Evolutionary conservation across 306 rosid species (phyloP).

Genomic region (Parietaria judaica): DNA sequence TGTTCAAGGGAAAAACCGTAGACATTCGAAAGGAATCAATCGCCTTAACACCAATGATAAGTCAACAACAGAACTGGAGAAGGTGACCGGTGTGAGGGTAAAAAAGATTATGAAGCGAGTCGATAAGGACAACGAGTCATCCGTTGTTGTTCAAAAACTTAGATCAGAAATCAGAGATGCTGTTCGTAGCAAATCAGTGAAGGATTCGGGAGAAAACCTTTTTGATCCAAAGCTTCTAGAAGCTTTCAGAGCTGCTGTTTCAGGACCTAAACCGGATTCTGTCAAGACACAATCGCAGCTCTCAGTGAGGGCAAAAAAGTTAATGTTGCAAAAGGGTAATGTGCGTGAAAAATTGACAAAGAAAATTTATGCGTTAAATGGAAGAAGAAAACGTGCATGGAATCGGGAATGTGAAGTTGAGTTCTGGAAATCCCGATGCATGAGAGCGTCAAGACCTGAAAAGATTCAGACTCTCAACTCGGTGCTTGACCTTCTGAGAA

Average conservation of each 20-base stretch:
- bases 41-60: conserved; percentile 27
- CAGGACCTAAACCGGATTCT: conserved; percentile 68
- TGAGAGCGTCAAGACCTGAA: conserved; percentile 67
- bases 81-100: conserved; percentile 67
- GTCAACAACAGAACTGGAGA: conserved; percentile 43
- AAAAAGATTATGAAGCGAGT: conserved; percentile 94
- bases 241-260: conserved; percentile 83
- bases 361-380: conserved; percentile 79
- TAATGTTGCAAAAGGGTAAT: conserved; percentile 79
- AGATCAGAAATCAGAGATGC: conserved; percentile 91
- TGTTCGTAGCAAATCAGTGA: conserved; percentile 57
- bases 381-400: conserved; percentile 94
- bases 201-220: conserved; percentile 58
- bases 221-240: conserved; percentile 88
- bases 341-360: conserved; percentile 82
- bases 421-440: conserved; percentile 95
- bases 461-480: conserved; percentile 86
- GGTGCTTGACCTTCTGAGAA: conserved; percentile 77
- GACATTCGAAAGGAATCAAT: conserved; percentile 38
- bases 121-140: conserved; percentile 64
- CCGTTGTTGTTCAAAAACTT: conserved; percentile 60
- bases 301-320: conserved; percentile 65
- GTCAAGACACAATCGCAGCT: conserved; percentile 47
- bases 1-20: conserved; percentile 51
- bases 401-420: conserved; percentile 94